A percentile compares a stretch with the other conserved stretches of the same genome.
Evolutionary conservation across 1,284 basidiomycete species (phyloP).

Genomic region (Apiotrichum domesticum): DNA sequence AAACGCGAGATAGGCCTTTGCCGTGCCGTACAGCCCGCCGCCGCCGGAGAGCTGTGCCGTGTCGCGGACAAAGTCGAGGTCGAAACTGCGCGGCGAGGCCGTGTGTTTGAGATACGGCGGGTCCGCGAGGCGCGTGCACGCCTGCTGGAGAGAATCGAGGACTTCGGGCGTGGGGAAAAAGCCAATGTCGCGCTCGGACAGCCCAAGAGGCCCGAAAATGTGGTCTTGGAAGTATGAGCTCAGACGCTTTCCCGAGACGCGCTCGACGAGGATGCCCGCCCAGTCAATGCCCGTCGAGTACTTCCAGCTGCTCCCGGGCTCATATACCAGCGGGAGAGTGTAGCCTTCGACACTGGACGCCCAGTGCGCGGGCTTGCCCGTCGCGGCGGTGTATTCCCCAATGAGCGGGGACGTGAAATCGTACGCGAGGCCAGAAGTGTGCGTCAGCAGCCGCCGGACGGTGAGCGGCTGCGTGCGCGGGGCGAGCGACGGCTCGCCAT

Average conservation of each 20-base stretch:
- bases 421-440: conserved; percentile 14
- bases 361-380: conserved; percentile 20
- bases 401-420: conserved; percentile 7
- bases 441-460: conserved; percentile 11
- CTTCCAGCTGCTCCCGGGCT: conserved; percentile 29
- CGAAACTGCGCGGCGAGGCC: not conserved
- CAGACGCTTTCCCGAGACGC: conserved; percentile 27
- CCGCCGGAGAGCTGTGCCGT: conserved; percentile 27
- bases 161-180: conserved; percentile 27
- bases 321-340: conserved; percentile 24
- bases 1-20: conserved; percentile 29
- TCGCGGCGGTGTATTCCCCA: conserved; percentile 12
- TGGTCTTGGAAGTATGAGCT: conserved; percentile 28
- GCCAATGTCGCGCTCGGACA: conserved; percentile 19
- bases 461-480: conserved; percentile 9
- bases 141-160: conserved; percentile 13
- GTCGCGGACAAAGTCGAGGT: not conserved
- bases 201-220: conserved; percentile 12
- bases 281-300: conserved; percentile 41
- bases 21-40: conserved; percentile 30
- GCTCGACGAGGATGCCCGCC: conserved; percentile 33
- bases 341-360: conserved; percentile 11
- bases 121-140: conserved; percentile 14
- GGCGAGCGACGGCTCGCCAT: conserved; percentile 2
- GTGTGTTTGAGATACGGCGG: conserved; percentile 4